Percentiles rank a stretch among this genome's conserved stretches.
phyloP scores from a whole-genome alignment of 495 filamentous ascomycete genomes.

The Daldinia concentrica region DNA sequence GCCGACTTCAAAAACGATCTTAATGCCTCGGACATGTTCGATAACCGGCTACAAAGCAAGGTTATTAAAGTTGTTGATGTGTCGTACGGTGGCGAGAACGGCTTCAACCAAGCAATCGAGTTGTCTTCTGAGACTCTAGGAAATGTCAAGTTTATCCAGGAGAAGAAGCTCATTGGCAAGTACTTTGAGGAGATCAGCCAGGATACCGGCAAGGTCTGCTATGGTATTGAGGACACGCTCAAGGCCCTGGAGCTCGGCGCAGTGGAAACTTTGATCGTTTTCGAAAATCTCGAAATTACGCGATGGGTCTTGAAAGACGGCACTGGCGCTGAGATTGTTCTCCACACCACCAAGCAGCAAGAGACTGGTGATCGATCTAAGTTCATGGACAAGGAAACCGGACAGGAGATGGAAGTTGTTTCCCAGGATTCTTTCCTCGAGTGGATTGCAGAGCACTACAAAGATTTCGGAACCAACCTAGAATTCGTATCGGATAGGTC shows the following conservation, averaged over 20 bases:
- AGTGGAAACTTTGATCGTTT: conserved; percentile 94
- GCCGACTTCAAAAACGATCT: conserved; percentile 99
- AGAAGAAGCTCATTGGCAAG: conserved; percentile 98
- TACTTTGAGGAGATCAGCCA: conserved; percentile 99
- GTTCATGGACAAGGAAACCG: conserved; percentile 94
- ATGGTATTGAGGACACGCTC: conserved; percentile 96
- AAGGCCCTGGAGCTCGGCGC: conserved; percentile 97
- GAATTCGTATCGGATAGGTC: conserved; percentile 98
- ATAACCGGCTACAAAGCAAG: conserved; percentile 86
- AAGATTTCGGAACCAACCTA: conserved; percentile 94
- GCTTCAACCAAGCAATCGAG: conserved; percentile 99
- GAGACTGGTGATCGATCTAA: conserved; percentile 76
- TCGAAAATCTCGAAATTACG: conserved; percentile 93
- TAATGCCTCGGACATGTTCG: conserved; percentile 97
- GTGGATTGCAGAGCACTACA: conserved; percentile 98
- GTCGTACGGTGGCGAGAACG: conserved; percentile 98
- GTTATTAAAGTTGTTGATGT: conserved; percentile 99
- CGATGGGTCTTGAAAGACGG: conserved; percentile 88
- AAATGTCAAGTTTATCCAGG: conserved; percentile 99
- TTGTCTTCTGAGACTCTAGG: conserved; percentile 93
- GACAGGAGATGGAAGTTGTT: conserved; percentile 93
- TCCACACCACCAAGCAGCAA: conserved; percentile 90
- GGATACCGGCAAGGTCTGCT: conserved; percentile 94
- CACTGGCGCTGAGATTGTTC: conserved; percentile 71
- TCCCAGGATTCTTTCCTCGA: conserved; percentile 91